Base-by-base conservation (phyloP, 2,329 filamentous ascomycete species). In the Herpotrichia juniperi region DNA sequence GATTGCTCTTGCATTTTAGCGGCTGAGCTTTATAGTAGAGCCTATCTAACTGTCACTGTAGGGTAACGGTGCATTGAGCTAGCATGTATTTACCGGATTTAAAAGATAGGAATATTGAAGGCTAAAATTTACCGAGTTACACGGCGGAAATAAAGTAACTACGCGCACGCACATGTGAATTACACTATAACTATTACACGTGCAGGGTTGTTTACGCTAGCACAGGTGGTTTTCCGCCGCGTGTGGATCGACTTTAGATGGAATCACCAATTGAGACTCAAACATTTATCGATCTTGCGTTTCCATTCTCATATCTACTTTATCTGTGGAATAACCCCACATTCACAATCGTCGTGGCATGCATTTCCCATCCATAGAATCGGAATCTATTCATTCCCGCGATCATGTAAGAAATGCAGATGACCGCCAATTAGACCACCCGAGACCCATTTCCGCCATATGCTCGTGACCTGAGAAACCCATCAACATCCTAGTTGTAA, bases 401-500 rank as follows among this genome's bases (percentile, higher is more conserved):
- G 9, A 42, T 11, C 8, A 14, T 10, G 9, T 8, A 28, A 42
- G 25, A 25, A 42, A 26, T 12, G 14, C 28, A 9, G 28, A 39
- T 26, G 28, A 51, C 39, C 50, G 47, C 45, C 50, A 48, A 56
- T 43, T 48, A n/a, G 54, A 52, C 49, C 51, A 51, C 53, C 56
- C 46, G 30, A 56, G 21, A 61, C 60, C 51, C n/a, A n/a, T n/a
- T n/a, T n/a, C n/a, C 63, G 51, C 59, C 55, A 52, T 56, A 54
- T 57, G 28, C 53, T 40, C 49, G 35, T 50, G 35, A 50, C 48
- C 46, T 32, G 21, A 42, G 43, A 42, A 30, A 21, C 31, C 43
- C 7, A n/a, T n/a, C n/a, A 25, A n/a, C 43, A 54, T 21, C 17
- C 34, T 93, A 97, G 79, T 96, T 91, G 77, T 97, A 97, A 75